Evolutionary conservation across 2,329 filamentous ascomycete genomes (phyloP).

Genomic region (Pseudogymnoascus sp.): DNA sequence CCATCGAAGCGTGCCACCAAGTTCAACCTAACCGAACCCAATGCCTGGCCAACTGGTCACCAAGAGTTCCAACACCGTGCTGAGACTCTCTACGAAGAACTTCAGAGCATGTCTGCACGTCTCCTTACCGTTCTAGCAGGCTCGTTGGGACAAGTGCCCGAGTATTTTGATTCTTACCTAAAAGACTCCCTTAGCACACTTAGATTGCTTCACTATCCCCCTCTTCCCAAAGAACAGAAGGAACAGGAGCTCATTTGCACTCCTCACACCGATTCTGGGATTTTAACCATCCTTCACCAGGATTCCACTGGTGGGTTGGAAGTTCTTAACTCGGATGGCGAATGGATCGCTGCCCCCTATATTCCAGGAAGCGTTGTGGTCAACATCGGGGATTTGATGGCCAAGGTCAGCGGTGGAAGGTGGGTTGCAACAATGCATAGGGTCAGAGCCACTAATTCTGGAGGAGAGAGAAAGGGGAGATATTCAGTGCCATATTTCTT

Average conservation of each 20-base stretch:
- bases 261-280: slow-evolving; percentile 36
- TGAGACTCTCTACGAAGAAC: slow-evolving; percentile 31
- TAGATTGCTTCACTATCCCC: slow-evolving; percentile 37
- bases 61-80: slow-evolving; percentile 22
- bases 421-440: slow-evolving; percentile 39
- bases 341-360: slow-evolving; percentile 35
- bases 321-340: slow-evolving; percentile 33
- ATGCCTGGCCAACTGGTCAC: slow-evolving; percentile 30
- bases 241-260: slow-evolving; percentile 28
- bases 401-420: slow-evolving; percentile 31
- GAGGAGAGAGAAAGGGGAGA: slow-evolving; percentile 19
- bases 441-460: slow-evolving; percentile 27
- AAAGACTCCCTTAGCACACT: slow-evolving; percentile 35
- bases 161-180: slow-evolving; percentile 34
- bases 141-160: slow-evolving; percentile 30
- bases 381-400: slow-evolving; percentile 38
- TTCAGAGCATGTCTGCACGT: slow-evolving; percentile 31
- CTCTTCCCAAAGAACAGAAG: slow-evolving; percentile 16
- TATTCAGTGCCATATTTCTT: slow-evolving; percentile 41
- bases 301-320: slow-evolving; percentile 38
- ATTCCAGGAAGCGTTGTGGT: slow-evolving; percentile 35
- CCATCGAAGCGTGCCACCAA: slow-evolving; percentile 16
- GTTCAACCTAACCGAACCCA: slow-evolving; percentile 33
- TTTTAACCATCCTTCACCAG: slow-evolving; percentile 40
- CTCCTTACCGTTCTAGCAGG: slow-evolving; percentile 33